Percentiles rank a stretch among this genome's conserved stretches.
Evolutionary conservation across 2,329 filamentous ascomycete species (phyloP).

Genomic region (Arthrobotrys entomopaga): DNA sequence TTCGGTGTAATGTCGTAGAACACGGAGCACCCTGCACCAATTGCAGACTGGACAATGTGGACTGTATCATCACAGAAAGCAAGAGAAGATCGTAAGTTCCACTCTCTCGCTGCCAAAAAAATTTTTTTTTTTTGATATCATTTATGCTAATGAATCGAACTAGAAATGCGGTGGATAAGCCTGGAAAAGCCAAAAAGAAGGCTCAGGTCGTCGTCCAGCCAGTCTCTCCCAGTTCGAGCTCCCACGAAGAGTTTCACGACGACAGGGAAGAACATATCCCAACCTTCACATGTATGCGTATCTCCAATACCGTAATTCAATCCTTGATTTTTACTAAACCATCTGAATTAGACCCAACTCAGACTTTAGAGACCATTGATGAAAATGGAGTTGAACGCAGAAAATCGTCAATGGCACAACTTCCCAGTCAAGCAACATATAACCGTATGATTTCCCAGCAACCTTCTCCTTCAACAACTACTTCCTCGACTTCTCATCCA

Average conservation of each 20-base stretch:
- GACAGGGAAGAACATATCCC: constrained; percentile 52
- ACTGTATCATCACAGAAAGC: constrained; percentile 81
- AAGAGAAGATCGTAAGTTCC: constrained; percentile 81
- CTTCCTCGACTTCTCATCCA: constrained; percentile 46
- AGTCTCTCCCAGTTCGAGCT: constrained; percentile 50
- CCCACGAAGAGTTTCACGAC: constrained; percentile 47
- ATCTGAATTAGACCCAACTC: constrained; percentile 30
- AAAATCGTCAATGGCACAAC: constrained; percentile 39
- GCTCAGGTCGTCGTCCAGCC: constrained; percentile 48
- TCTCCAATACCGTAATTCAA: not conserved
- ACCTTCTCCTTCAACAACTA: constrained; percentile 48
- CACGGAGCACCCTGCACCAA: constrained; percentile 85
- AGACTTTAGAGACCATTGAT: constrained; percentile 41
- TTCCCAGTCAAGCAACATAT: constrained; percentile 38
- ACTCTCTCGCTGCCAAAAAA: no score
- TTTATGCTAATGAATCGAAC: not conserved
- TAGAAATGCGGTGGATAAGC: constrained; percentile 52
- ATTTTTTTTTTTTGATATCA: not conserved
- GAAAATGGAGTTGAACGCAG: constrained; percentile 44
- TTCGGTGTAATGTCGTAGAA: constrained; percentile 92
- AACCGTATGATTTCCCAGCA: constrained; percentile 52
- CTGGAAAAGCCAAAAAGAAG: constrained; percentile 54
- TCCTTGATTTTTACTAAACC: constrained; percentile 4
- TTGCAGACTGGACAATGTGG: constrained; percentile 81
- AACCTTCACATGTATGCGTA: constrained; percentile 48